phyloP scores from a whole-genome alignment of 2,329 filamentous ascomycete genomes.

The Simplicillium aogashimaense region DNA sequence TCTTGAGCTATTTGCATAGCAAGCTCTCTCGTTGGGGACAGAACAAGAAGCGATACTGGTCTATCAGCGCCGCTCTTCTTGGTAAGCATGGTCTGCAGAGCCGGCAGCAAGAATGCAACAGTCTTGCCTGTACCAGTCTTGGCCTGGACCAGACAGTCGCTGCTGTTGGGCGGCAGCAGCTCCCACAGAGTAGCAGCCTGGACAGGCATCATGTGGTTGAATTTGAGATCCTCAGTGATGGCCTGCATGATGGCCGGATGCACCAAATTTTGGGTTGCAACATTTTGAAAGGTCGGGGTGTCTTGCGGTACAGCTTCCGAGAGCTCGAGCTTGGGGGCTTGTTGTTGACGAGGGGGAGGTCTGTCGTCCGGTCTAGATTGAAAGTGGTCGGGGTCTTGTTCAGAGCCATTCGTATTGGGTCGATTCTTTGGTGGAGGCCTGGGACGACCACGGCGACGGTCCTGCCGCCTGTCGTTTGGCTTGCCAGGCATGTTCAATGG shows the following conservation, averaged over 20 bases:
- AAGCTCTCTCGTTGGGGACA: conserved; percentile 63
- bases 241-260: conserved; percentile 36
- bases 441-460: too few relatives aligned
- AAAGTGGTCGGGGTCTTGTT: too few relatives aligned
- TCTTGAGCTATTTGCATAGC: conserved; percentile 63
- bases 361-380: too few relatives aligned
- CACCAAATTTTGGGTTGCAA: conserved; percentile 29
- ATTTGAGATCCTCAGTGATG: conserved; percentile 37
- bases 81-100: conserved; percentile 65
- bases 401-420: too few relatives aligned
- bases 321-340: conserved; percentile 14
- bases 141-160: conserved; percentile 62
- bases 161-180: conserved; percentile 32
- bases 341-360: too few relatives aligned
- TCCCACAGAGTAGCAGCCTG: conserved; percentile 40
- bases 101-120: conserved; percentile 71
- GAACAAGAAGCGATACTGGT: conserved; percentile 50
- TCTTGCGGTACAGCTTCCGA: conserved; percentile 28
- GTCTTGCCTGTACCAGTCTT: conserved; percentile 87
- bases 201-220: conserved; percentile 44
- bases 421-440: too few relatives aligned
- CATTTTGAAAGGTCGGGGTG: conserved; percentile 35
- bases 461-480: too few relatives aligned
- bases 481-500: too few relatives aligned
- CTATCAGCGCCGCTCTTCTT: conserved; percentile 19